Evolutionary conservation across 2,329 filamentous ascomycete genomes (phyloP), one percentile per base, ranked within the genome.

Genomic region (Cytospora piceae): DNA sequence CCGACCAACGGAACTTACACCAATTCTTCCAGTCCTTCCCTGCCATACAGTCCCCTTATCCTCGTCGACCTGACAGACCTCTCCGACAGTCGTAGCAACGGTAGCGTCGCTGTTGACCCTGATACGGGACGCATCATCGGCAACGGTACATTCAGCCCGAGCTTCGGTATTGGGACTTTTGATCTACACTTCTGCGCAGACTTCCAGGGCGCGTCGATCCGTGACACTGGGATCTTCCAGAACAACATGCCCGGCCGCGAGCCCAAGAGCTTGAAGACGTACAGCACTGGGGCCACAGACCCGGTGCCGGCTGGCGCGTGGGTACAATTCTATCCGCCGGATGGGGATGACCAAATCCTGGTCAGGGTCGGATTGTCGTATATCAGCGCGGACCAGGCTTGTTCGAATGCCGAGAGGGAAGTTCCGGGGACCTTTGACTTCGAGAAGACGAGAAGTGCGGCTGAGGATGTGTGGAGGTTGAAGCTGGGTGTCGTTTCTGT

Each of bases 341-440:
- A 65, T 8, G 56, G 52, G 22, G n/a, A 22, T n/a, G 57, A 68
- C 12, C 67, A 65, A 37, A 67, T 68, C 22, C 32, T 39, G 20
- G 67, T 64, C 6, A 65, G 66, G 32, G 53, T 67, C 4, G 66
- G 66, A 1, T 49, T 67, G 58, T 62, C 58, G 24, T 67, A 65
- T n/a, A 49, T 67, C 22, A 63, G 59, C 12, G 42, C 55, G 11
- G 63, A 65, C 15, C 57, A 58, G 32, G 66, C 66, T 15, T 67
- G 66, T 20, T 49, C 59, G 20, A 67, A 67, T 24, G 66, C 66
- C 5, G 66, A 67, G 56, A 32, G 29, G 15, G 66, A 67, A 73
- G 87, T 92, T 14, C 60, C 60, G 20, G 84, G 88, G 0, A 77
- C 85, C 14, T 89, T 85, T 62, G 83, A 87, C 69, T 93, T 94